These are phyloP conservation scores for thale cress (Arabidopsis thaliana) DNA, from an alignment of 345 rosid species.

Conservation along the genomic window TAIR10.1 NC_003071.7:14370001-14370500, in stretches of 20 bases:
- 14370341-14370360: neutral
- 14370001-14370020: conserved; percentile 14
- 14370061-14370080: conserved; percentile 16
- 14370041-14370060: conserved; percentile 16
- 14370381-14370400: conserved; percentile 13
- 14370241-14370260: neutral
- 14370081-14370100: conserved; percentile 11
- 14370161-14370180: neutral
- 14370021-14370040: conserved; percentile 31
- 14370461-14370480: conserved; percentile 11
- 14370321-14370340: neutral
- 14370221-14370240: neutral
- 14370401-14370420: neutral
- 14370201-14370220: conserved; percentile 5
- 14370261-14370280: conserved; percentile 1
- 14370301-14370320: neutral
- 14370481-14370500: conserved; percentile 10
- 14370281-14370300: conserved; percentile 15
- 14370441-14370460: neutral
- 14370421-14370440: neutral
- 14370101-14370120: conserved; percentile 39
- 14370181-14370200: conserved; percentile 17
- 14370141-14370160: conserved; percentile 19
- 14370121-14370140: conserved; percentile 38
- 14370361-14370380: neutral